These are phyloP conservation scores for Nidularia pulvinata DNA, from an alignment of 768 basidiomycete genomes.

Conservation along the genomic window DNA sequence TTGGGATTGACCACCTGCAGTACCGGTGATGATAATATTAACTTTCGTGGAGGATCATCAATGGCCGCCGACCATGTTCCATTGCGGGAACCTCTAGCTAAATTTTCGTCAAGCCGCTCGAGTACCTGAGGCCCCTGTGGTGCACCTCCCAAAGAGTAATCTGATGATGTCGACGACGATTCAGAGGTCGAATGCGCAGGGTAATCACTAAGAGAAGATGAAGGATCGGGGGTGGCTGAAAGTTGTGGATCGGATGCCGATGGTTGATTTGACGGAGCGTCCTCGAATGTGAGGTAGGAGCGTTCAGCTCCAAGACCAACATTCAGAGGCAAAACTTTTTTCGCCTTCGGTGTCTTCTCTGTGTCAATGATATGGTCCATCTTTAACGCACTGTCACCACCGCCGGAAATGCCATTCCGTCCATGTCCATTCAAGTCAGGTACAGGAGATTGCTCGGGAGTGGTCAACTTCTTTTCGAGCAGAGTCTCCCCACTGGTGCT, in stretches of 20 bases:
- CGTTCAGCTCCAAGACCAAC: constrained; percentile 10
- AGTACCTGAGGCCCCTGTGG: constrained; percentile 55
- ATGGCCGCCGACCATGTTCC: constrained; percentile 62
- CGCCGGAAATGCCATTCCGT: constrained; percentile 9
- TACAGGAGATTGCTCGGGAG: constrained; percentile 4
- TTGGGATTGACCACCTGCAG: constrained; percentile 93
- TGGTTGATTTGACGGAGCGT: constrained; percentile 35
- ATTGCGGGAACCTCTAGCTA: constrained; percentile 61
- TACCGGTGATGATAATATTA: constrained; percentile 83
- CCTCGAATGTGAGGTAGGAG: constrained; percentile 13
- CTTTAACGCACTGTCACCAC: constrained; percentile 2
- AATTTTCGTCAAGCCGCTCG: constrained; percentile 69
- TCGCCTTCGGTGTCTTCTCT: constrained; percentile 40
- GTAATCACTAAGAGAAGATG: constrained; percentile 74
- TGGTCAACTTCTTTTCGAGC: constrained; percentile 12
- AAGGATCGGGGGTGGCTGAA: constrained; percentile 75
- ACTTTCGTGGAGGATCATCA: constrained; percentile 85
- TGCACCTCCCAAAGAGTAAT: constrained; percentile 48
- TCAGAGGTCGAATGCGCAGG: constrained; percentile 70
- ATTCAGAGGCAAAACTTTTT: constrained; percentile 29
- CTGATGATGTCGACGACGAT: constrained; percentile 71
- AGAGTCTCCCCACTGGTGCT: constrained; percentile 37
- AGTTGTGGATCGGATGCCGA: constrained; percentile 57
- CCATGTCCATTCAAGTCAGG: not conserved
- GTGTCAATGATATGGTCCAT: constrained; percentile 24